A percentile compares a stretch with the other conserved stretches of the same genome.
Evolutionary conservation across 192 early-diverging fungal species (phyloP).

Genomic region (Umbelopsis sp.): DNA sequence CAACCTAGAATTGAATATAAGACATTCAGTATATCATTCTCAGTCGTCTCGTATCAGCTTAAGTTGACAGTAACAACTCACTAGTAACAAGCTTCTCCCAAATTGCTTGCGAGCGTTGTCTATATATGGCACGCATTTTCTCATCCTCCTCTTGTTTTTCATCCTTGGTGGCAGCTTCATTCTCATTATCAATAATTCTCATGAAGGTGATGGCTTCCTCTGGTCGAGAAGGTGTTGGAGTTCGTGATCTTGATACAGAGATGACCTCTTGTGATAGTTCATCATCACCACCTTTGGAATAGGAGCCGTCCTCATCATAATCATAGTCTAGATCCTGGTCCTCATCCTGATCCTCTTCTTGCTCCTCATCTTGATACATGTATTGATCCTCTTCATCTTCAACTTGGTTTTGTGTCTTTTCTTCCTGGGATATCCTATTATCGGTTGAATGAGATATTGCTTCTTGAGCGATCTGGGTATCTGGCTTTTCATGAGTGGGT

Average conservation of each 20-base stretch:
- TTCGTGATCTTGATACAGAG: background rate
- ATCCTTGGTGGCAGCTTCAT: background rate
- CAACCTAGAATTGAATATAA: conserved; percentile 10
- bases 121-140: background rate
- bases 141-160: background rate
- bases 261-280: background rate
- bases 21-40: background rate
- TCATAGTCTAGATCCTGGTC: conserved; percentile 10
- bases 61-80: conserved; percentile 12
- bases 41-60: background rate
- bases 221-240: background rate
- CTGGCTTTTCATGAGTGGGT: no score
- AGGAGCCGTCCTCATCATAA: conserved; percentile 6
- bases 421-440: no score
- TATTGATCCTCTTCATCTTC: background rate
- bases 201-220: conserved; percentile 12
- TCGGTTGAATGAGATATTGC: no score
- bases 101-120: conserved; percentile 27
- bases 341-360: background rate
- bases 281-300: background rate
- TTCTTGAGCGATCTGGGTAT: no score
- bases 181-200: conserved; percentile 8
- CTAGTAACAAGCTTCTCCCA: conserved; percentile 33
- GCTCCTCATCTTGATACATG: background rate
- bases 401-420: background rate